Percentiles rank a stretch among this genome's conserved stretches.
These are phyloP conservation scores for Venturiaceae sp. DNA, from an alignment of 2,329 filamentous ascomycete species.

Conservation along the genomic window DNA sequence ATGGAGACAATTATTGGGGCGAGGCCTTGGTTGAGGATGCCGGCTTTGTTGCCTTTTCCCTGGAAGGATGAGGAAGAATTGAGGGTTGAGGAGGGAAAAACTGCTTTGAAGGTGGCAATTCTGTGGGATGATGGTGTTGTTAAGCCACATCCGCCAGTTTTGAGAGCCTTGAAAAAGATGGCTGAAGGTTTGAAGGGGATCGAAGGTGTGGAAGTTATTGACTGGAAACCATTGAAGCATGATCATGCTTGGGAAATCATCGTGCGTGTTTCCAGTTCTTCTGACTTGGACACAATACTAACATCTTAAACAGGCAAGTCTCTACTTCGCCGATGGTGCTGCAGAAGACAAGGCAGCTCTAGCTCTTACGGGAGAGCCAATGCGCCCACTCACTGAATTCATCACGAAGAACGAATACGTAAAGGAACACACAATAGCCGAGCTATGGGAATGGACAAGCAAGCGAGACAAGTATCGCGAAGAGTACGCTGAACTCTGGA, in stretches of 20 bases:
- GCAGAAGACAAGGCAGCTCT: constrained; percentile 42
- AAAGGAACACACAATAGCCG: constrained; percentile 29
- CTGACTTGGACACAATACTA: neutral
- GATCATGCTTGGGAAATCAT: constrained; percentile 39
- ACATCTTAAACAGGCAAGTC: constrained; percentile 14
- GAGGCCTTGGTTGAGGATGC: constrained; percentile 48
- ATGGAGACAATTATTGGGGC: constrained; percentile 40
- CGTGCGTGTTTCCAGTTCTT: constrained; percentile 15
- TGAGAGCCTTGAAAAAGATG: constrained; percentile 42
- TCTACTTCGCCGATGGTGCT: constrained; percentile 54
- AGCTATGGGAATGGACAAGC: constrained; percentile 31
- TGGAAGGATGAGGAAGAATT: constrained; percentile 32
- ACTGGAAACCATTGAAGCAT: constrained; percentile 40
- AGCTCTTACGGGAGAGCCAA: constrained; percentile 45
- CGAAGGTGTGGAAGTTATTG: constrained; percentile 43
- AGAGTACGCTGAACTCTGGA: constrained; percentile 37
- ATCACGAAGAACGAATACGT: constrained; percentile 47
- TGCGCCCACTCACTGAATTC: constrained; percentile 47
- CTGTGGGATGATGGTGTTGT: constrained; percentile 58
- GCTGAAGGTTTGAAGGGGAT: constrained; percentile 32
- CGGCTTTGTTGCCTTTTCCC: constrained; percentile 48
- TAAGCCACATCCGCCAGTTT: constrained; percentile 55
- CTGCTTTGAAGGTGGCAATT: constrained; percentile 47
- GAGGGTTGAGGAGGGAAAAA: constrained; percentile 11
- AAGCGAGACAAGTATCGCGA: constrained; percentile 34